A percentile compares a stretch with the other conserved stretches of the same genome.
Evolutionary conservation across 1,284 basidiomycete genomes (phyloP).

Genomic region (Gymnopus androsaceus): DNA sequence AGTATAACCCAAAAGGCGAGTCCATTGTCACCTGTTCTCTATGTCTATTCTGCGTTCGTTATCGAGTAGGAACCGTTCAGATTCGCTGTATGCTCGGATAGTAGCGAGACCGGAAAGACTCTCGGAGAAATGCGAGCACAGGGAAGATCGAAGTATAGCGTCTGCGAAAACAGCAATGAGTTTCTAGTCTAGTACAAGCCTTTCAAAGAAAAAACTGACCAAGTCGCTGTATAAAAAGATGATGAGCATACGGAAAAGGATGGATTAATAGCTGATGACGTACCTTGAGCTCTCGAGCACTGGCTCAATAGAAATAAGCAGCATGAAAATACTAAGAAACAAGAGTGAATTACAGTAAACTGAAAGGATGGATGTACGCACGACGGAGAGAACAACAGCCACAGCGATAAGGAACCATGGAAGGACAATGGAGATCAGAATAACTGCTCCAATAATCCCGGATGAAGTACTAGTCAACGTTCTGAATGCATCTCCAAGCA

Average conservation of each 20-base stretch:
- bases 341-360: no score
- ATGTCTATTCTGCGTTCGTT: slow-evolving; percentile 81
- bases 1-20: neutral
- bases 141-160: slow-evolving; percentile 59
- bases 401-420: slow-evolving; percentile 87
- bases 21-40: slow-evolving; percentile 64
- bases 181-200: neutral
- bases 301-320: slow-evolving; percentile 83
- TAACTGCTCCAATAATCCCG: slow-evolving; percentile 71
- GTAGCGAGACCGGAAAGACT: slow-evolving; percentile 84
- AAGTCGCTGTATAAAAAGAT: slow-evolving; percentile 41
- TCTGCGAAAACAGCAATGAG: slow-evolving; percentile 37
- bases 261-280: slow-evolving; percentile 10
- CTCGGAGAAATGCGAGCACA: slow-evolving; percentile 91
- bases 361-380: no score
- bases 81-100: slow-evolving; percentile 83
- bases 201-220: slow-evolving; percentile 38
- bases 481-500: slow-evolving; percentile 73
- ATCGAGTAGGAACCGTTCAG: slow-evolving; percentile 69
- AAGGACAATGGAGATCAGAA: slow-evolving; percentile 76
- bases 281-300: slow-evolving; percentile 87
- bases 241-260: neutral
- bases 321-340: slow-evolving; percentile 67
- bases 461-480: slow-evolving; percentile 72
- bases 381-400: slow-evolving; percentile 54